phyloP scores from a whole-genome alignment of 2,329 filamentous ascomycete species.

The Penicillium thymicola region DNA sequence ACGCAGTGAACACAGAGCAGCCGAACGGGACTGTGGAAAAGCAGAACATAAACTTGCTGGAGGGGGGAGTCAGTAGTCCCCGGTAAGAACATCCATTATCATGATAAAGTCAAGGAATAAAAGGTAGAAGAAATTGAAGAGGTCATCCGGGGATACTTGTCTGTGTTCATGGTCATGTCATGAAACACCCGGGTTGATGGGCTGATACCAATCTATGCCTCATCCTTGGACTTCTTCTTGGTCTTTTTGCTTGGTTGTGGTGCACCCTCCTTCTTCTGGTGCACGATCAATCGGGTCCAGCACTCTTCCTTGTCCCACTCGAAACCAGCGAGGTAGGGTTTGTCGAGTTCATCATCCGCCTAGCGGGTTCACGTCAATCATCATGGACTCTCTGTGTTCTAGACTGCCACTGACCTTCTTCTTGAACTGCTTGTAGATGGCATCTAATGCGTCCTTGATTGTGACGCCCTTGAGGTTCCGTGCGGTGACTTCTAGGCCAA shows the following conservation, averaged over 20 bases:
- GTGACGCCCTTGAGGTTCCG: constrained; percentile 92
- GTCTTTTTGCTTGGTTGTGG: constrained; percentile 51
- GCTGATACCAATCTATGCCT: constrained; percentile 28
- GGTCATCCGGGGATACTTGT: background rate
- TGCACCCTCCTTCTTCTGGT: constrained; percentile 69
- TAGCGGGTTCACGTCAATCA: constrained; percentile 37
- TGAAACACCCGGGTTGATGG: background rate
- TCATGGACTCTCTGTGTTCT: background rate
- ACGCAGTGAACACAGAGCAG: constrained; percentile 17
- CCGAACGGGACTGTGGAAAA: background rate
- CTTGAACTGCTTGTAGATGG: constrained; percentile 94
- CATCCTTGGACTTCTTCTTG: constrained; percentile 50
- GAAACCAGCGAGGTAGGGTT: constrained; percentile 86
- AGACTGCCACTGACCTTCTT: constrained; percentile 71
- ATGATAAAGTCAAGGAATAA: background rate
- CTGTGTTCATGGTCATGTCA: background rate
- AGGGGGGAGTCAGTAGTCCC: constrained; percentile 9
- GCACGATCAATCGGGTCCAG: constrained; percentile 83
- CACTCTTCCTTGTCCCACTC: constrained; percentile 94
- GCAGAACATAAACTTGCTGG: constrained; percentile 1
- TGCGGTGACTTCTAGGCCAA: constrained; percentile 82
- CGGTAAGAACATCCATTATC: constrained; percentile 2
- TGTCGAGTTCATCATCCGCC: constrained; percentile 87
- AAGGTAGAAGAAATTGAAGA: background rate
- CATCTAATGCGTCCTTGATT: constrained; percentile 93